These are phyloP conservation scores for Boletellus ananas DNA, from an alignment of 768 basidiomycete genomes.

Conservation along the genomic window DNA sequence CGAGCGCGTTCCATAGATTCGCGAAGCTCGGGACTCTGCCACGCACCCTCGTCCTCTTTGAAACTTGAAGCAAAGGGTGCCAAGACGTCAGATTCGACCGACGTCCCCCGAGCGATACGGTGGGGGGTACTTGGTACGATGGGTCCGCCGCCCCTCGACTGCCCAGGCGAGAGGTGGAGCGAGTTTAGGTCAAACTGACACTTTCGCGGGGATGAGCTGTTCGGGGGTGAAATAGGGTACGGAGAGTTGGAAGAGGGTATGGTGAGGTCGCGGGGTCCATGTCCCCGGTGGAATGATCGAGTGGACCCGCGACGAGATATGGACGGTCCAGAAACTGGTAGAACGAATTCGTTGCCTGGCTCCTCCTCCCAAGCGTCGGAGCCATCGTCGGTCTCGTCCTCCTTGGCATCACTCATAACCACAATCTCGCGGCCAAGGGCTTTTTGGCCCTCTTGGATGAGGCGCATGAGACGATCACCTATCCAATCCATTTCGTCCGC, in stretches of 20 bases:
- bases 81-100: constrained; percentile 34
- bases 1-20: constrained; percentile 72
- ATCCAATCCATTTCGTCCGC: constrained; percentile 77
- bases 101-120: constrained; percentile 26
- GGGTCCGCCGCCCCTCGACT: constrained; percentile 13
- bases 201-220: constrained; percentile 34
- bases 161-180: constrained; percentile 21
- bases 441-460: constrained; percentile 77
- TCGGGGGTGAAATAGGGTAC: constrained; percentile 26
- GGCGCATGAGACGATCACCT: constrained; percentile 58
- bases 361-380: constrained; percentile 75
- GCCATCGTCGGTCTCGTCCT: constrained; percentile 77
- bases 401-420: constrained; percentile 66
- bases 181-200: constrained; percentile 28
- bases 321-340: constrained; percentile 8
- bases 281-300: constrained; percentile 22
- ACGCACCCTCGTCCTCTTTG: constrained; percentile 46
- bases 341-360: constrained; percentile 9
- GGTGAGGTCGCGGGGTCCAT: constrained; percentile 22
- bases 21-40: constrained; percentile 63
- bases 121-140: constrained; percentile 16
- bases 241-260: constrained; percentile 29
- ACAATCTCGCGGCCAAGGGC: constrained; percentile 78
- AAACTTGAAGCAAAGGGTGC: constrained; percentile 22
- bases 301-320: constrained; percentile 28